A percentile compares a stretch with the other conserved stretches of the same genome.
phyloP scores from a whole-genome alignment of 2,329 filamentous ascomycete species.

The Exophiala sideris region DNA sequence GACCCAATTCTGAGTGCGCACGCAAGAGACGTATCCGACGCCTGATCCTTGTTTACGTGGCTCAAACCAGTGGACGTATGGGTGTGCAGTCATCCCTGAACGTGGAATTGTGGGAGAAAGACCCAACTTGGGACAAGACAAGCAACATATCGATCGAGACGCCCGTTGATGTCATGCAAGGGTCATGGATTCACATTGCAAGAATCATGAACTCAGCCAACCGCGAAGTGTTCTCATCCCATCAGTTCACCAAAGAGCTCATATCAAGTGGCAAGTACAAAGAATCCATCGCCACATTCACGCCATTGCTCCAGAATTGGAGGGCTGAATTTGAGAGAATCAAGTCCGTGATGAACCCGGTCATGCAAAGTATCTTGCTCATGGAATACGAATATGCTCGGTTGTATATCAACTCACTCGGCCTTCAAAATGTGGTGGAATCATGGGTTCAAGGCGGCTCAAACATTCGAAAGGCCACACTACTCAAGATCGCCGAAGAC shows the following conservation, averaged over 20 bases:
- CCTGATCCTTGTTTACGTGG: conserved; percentile 83
- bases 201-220: conserved; percentile 90
- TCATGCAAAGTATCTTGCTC: conserved; percentile 69
- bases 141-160: conserved; percentile 28
- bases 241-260: conserved; percentile 81
- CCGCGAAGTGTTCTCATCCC: conserved; percentile 79
- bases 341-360: conserved; percentile 30
- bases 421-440: conserved; percentile 91
- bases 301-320: conserved; percentile 75
- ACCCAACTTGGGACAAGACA: conserved; percentile 27
- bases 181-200: conserved; percentile 93
- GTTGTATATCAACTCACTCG: conserved; percentile 88
- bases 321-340: conserved; percentile 77
- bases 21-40: conserved; percentile 80
- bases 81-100: conserved; percentile 94
- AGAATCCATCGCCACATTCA: conserved; percentile 73
- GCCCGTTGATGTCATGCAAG: conserved; percentile 58
- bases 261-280: conserved; percentile 85
- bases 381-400: conserved; percentile 76
- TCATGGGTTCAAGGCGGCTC: conserved; percentile 23
- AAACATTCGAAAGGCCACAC: conserved; percentile 20
- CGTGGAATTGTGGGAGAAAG: conserved; percentile 24
- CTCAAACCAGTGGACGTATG: conserved; percentile 86
- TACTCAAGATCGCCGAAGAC: conserved; percentile 34
- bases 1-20: conserved; percentile 66